Base-by-base conservation (phyloP, 306 rosid species). In the Biancaea sappan region DNA sequence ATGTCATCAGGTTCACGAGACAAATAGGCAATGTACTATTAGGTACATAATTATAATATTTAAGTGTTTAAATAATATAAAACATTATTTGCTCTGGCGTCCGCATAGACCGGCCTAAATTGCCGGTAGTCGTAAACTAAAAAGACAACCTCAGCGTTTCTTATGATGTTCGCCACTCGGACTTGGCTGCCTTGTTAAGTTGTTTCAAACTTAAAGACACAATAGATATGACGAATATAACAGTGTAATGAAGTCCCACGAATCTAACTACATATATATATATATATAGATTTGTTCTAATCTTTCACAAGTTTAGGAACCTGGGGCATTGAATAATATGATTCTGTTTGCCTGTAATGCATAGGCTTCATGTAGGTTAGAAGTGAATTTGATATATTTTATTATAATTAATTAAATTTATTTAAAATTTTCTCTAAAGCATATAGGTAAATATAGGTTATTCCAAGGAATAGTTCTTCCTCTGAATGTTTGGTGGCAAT, bases 41-140 rank as follows among this genome's bases (percentile, higher is more conserved):
- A 31, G 12, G 19, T 59, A 4, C 14, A n/a, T n/a, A n/a, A n/a
- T 57, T 43, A 16, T n/a, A 47, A 47, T 47, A 44, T 44, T 15
- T 13, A 44, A 13, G 2, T 44, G 18, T 44, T 44, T 35, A 29
- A 48, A 31, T 1, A 71, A 71, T 31, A 24, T 8, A 10, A 11
- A 54, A 54, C n/a, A n/a, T 0, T 11, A 24, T 4, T 54, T 15
- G 60, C 51, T 58, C n/a, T 63, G 31, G 34, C 44, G 80, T 79
- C 82, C 75, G 44, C 73, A 37, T 82, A 70, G 82, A 79, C 31
- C 64, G 75, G 70, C 56, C 81, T 52, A 15, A 54, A 35, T 50
- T 54, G 52, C 77, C 83, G 85, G 74, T 53, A 68, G 47, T 34
- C 58, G 37, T 40, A 50, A n/a, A n/a, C n/a, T n/a, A n/a, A 50